Base-by-base conservation (phyloP, 129 eudicot genomes). In the Flaveria trinervia region DNA sequence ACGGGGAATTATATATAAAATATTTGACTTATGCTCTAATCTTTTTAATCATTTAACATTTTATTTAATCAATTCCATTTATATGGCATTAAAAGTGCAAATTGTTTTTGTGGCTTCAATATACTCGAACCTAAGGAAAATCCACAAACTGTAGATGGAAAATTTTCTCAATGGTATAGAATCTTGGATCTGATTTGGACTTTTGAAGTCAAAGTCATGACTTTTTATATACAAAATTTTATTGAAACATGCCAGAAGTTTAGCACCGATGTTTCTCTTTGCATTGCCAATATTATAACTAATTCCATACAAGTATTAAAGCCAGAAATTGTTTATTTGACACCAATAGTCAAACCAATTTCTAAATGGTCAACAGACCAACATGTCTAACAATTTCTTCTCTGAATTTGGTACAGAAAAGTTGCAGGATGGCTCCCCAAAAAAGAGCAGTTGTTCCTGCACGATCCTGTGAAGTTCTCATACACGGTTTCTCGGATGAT, bases 361-460 rank as follows among this genome's bases (percentile, higher is more conserved):
- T 55, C 15, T 39, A 9, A 68, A 54, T 69, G 60, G 57, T 77
- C 75, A 55, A 77, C 22, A 13, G 22, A 76, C 54, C 64, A 50
- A 13, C 68, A 33, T 22, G 36, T 64, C 55, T 72, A 72, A 79
- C 68, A 16, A 18, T 46, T 28, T 60, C 4, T 51, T 55, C 57
- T 41, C 7, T 64, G 18, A 13, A 65, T 45, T 72, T 72, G 25
- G 62, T 11, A 56, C 94, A 89, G 91, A 79, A 43, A 89, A 89
- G 52, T 52, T 79, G 83, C 87, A 82, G 84, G 89, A 85, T 43
- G 87, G 81, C 39, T 41, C 81, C 9, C 61, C 72, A 8, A 82
- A 86, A 60, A 75, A 82, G 75, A 84, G 85, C 77, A 80, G 94
- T 52, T 89, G 91, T 77, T 78, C 80, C 17, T 89, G 94, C 86